Percentiles rank a stretch among this genome's conserved stretches.
These are phyloP conservation scores for Aristolochia californica DNA, from an alignment of 164 flowering plant species.

Conservation along the genomic window DNA sequence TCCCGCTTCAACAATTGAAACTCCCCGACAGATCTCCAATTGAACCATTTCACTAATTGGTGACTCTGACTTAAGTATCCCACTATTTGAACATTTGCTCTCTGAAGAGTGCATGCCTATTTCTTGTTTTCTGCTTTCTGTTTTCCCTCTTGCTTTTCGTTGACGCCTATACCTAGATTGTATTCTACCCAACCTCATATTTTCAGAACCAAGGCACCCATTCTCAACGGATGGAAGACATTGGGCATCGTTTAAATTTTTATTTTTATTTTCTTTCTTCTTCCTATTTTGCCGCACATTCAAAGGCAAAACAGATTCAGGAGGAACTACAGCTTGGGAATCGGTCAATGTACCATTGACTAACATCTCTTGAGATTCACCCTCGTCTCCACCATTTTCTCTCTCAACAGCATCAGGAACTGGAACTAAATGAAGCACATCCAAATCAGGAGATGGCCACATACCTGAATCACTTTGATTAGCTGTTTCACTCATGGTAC, in stretches of 20 bases:
- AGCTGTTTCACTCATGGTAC: not conserved
- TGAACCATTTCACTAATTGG: slow-evolving; percentile 12
- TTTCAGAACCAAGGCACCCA: slow-evolving; percentile 10
- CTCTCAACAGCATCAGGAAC: slow-evolving; percentile 21
- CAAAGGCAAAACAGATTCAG: slow-evolving; percentile 16
- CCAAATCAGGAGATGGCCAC: slow-evolving; percentile 8
- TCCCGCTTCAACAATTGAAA: slow-evolving; percentile 10
- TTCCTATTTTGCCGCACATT: slow-evolving; percentile 8
- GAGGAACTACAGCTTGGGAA: slow-evolving; percentile 14
- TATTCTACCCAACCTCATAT: slow-evolving; percentile 11
- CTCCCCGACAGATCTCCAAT: slow-evolving; percentile 10
- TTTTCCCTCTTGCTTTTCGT: slow-evolving; percentile 11
- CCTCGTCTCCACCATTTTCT: not conserved
- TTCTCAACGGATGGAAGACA: slow-evolving; percentile 5
- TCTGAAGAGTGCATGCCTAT: not conserved
- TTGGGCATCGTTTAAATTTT: slow-evolving; percentile 9
- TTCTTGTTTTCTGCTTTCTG: slow-evolving; percentile 5
- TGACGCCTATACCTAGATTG: slow-evolving; percentile 14
- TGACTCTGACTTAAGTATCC: slow-evolving; percentile 4
- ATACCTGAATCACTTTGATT: too few species aligned
- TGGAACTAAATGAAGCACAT: slow-evolving; percentile 51
- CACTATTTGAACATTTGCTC: slow-evolving; percentile 3
- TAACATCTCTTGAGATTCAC: slow-evolving; percentile 16
- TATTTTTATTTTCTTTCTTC: slow-evolving; percentile 30
- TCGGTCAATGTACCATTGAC: slow-evolving; percentile 20